Percentiles rank a stretch among this genome's conserved stretches.
These are phyloP conservation scores for Dichotomocladium elegans DNA, from an alignment of 371 early-diverging fungal species.

Conservation along the genomic window DNA sequence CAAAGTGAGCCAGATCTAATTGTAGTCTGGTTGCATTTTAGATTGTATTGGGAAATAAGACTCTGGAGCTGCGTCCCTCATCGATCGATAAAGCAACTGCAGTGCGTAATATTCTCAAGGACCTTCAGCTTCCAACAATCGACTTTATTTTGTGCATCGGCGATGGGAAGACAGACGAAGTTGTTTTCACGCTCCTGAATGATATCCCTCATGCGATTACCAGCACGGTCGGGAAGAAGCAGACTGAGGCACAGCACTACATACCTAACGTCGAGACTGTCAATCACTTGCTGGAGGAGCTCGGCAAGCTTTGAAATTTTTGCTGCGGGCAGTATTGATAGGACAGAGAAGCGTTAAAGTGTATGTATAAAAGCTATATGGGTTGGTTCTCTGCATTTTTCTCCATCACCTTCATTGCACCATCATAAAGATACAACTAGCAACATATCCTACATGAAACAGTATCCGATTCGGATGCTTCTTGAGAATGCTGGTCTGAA, in stretches of 20 bases:
- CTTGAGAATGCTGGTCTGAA: too few species aligned
- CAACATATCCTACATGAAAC: too few species aligned
- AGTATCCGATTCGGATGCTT: too few species aligned
- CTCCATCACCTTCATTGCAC: too few species aligned
- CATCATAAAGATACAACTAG: too few species aligned
- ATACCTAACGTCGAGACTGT: slow-evolving; percentile 69
- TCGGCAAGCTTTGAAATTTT: slow-evolving; percentile 27
- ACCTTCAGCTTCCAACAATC: slow-evolving; percentile 44
- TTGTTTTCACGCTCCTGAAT: slow-evolving; percentile 74
- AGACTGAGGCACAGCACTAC: slow-evolving; percentile 88
- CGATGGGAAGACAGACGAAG: slow-evolving; percentile 94
- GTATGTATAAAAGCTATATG: too few species aligned
- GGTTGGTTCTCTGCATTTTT: too few species aligned
- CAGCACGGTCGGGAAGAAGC: slow-evolving; percentile 94
- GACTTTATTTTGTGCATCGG: slow-evolving; percentile 88
- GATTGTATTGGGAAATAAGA: slow-evolving; percentile 92
- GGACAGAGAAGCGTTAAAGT: too few species aligned
- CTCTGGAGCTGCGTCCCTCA: slow-evolving; percentile 90
- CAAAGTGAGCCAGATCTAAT: neutral
- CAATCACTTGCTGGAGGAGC: slow-evolving; percentile 50
- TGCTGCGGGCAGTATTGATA: too few species aligned
- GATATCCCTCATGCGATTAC: slow-evolving; percentile 67
- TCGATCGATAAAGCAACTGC: slow-evolving; percentile 88
- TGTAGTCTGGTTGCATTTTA: slow-evolving; percentile 10
- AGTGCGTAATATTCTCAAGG: slow-evolving; percentile 83